These are phyloP conservation scores for Madurella mycetomatis DNA, from an alignment of 2,329 filamentous ascomycete species.

Conservation along the genomic window DNA sequence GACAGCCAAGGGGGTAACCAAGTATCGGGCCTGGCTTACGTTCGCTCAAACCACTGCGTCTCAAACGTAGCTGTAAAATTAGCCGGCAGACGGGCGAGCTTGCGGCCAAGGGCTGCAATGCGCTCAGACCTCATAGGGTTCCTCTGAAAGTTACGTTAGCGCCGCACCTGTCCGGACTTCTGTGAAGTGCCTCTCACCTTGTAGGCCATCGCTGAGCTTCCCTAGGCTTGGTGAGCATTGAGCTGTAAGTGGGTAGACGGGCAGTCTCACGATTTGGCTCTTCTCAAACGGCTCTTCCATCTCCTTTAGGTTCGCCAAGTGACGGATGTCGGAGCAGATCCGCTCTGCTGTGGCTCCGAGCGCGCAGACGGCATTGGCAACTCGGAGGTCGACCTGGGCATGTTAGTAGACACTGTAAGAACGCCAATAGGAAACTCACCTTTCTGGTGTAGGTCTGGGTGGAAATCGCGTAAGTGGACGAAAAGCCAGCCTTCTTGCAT, in stretches of 20 bases:
- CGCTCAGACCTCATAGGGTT: conserved; percentile 45
- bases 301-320: conserved; percentile 73
- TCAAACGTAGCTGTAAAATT: conserved; percentile 62
- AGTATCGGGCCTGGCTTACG: conserved; percentile 7
- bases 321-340: conserved; percentile 70
- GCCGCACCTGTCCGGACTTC: conserved; percentile 27
- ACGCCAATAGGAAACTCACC: neutral
- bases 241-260: neutral
- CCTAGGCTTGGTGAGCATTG: conserved; percentile 10
- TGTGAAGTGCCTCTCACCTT: conserved; percentile 30
- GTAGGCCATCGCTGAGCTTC: conserved; percentile 35
- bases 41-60: conserved; percentile 46
- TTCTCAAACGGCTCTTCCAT: conserved; percentile 80
- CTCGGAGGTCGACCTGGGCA: conserved; percentile 61
- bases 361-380: conserved; percentile 75
- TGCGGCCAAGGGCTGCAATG: conserved; percentile 41
- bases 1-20: neutral
- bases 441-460: conserved; percentile 50
- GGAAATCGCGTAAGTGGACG: conserved; percentile 56
- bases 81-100: conserved; percentile 30
- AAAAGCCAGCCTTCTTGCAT: conserved; percentile 53
- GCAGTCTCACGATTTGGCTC: conserved; percentile 58
- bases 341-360: conserved; percentile 75
- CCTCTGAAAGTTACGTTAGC: conserved; percentile 6
- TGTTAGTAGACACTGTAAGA: conserved; percentile 47